Evolutionary conservation across 75 land plant species (phyloP), one percentile per base, ranked within the genome.

Genomic region (Sequoiadendron giganteum): DNA sequence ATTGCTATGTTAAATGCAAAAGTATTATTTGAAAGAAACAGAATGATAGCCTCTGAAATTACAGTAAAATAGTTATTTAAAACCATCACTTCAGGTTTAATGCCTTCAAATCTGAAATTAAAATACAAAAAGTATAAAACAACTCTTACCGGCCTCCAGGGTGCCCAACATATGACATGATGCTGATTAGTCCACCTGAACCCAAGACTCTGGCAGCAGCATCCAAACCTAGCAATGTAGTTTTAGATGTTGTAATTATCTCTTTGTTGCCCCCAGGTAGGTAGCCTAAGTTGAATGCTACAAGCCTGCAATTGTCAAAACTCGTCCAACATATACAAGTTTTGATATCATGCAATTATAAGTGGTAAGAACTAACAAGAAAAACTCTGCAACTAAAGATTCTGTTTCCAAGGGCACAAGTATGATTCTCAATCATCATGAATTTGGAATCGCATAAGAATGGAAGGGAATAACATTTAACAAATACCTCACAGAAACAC

Each of bases 261-360:
- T 83, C 21, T 88, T 98, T 97, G 90, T 94, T 94, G 72, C 99
- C 96, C 68, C 96, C 96, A 14, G 99, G 99, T 85, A 96, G 94
- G 86, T 97, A 98, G 25, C 99, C 99, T 85, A 98, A 90, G 89
- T 98, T 98, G 91, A 97, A 98, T 40, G 96, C 95, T 28, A 98
- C 93, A 72, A 98, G 93, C 90, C 99, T 98, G 92, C 47, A 86
- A 16, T 32, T 47, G 73, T 40, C 43, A 86, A 86, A 11, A 82
- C 52, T 82, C 47, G 48, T 54, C 15, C 19, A 83, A 30, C 52
- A 10, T 49, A 87, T 48, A 15, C 18, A 19, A 16, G 65, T 55
- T 65, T 14, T 65, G 47, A n/a, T 30, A 81, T 15, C 45, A 19
- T 28, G 36, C 21, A 49, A 48, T 30, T 5, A 61, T 45, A 68